Conservation (phyloP, 1,284 basidiomycete species). For the Sanghuangporus baumii region DNA sequence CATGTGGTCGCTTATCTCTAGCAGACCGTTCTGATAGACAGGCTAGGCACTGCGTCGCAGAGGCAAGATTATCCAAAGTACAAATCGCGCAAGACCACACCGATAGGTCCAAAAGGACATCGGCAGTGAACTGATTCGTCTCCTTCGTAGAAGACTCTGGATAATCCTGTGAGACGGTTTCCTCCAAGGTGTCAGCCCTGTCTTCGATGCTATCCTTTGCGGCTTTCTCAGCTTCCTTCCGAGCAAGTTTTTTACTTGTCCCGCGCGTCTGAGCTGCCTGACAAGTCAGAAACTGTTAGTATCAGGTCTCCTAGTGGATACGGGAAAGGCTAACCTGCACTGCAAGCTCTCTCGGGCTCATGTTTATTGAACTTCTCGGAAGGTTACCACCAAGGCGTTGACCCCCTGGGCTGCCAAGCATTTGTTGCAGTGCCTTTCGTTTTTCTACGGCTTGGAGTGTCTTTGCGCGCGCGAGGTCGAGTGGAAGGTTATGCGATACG, state of each 20-base stretch:
- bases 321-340: conserved; percentile 54
- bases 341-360: conserved; percentile 66
- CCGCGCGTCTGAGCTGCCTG: conserved; percentile 81
- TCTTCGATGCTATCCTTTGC: conserved; percentile 59
- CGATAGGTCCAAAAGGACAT: background rate
- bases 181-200: conserved; percentile 28
- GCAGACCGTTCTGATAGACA: background rate
- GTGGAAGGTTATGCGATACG: conserved; percentile 58
- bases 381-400: conserved; percentile 41
- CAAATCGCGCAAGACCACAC: conserved; percentile 8
- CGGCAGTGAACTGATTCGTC: background rate
- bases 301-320: conserved; percentile 1
- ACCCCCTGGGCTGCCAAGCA: conserved; percentile 50
- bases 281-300: background rate
- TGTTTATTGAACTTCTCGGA: conserved; percentile 27
- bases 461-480: conserved; percentile 54
- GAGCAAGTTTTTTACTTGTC: conserved; percentile 45
- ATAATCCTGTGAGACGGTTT: background rate
- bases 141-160: background rate
- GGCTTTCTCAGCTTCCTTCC: conserved; percentile 66
- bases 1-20: background rate
- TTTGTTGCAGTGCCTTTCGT: conserved; percentile 39
- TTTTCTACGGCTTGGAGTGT: conserved; percentile 78
- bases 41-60: background rate
- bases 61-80: conserved; percentile 7